Conservation (phyloP, 2,329 filamentous ascomycete species). For the Exserohilum turcica region DNA sequence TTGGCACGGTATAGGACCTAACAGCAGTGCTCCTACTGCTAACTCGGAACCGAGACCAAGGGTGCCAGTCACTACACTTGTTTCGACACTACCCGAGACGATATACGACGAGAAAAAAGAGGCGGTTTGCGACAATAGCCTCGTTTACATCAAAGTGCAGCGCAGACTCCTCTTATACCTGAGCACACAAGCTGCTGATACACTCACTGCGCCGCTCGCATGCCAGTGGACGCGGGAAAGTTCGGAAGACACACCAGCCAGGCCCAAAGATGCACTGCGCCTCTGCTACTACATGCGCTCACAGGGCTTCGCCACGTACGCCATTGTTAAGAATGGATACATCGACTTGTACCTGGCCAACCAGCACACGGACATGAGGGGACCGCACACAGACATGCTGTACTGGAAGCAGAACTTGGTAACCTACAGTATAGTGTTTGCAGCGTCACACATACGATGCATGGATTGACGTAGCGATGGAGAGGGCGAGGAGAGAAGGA, state of each 20-base stretch:
- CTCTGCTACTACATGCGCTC: conserved; percentile 43
- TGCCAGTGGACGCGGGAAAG: conserved; percentile 21
- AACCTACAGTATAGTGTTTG: conserved; percentile 6
- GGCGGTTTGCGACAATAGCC: conserved; percentile 12
- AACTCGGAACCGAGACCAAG: background rate
- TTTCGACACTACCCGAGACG: conserved; percentile 15
- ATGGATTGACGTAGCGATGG: background rate
- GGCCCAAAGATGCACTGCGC: conserved; percentile 25
- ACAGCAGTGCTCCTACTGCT: too few species aligned
- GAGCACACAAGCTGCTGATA: conserved; percentile 14
- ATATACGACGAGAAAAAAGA: conserved; percentile 25
- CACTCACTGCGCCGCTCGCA: conserved; percentile 18
- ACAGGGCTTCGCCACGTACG: conserved; percentile 29
- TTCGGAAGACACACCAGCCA: conserved; percentile 6
- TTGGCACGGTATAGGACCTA: too few species aligned
- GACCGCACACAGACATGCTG: conserved; percentile 2
- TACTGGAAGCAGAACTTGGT: conserved; percentile 29
- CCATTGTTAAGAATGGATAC: conserved; percentile 9
- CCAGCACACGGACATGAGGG: conserved; percentile 2
- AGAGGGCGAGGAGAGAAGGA: background rate
- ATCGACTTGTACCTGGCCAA: conserved; percentile 23
- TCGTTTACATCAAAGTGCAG: conserved; percentile 27
- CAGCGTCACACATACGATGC: background rate
- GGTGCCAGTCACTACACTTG: conserved; percentile 14
- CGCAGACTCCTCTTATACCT: conserved; percentile 20